These are phyloP conservation scores for Chamaecrista fasciculata DNA, from an alignment of 306 rosid genomes.

Conservation along the genomic window DNA sequence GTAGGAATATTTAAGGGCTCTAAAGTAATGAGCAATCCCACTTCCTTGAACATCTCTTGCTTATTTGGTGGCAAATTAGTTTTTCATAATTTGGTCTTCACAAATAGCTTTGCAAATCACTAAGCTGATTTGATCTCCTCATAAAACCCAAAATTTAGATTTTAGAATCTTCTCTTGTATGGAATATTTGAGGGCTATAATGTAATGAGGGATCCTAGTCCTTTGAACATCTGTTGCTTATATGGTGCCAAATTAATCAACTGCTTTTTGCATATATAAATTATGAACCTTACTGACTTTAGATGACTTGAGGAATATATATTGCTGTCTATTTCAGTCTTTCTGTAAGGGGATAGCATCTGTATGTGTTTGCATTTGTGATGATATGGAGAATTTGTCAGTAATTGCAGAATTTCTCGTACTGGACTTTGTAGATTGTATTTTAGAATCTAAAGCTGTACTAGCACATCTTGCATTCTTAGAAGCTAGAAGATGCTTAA, in stretches of 20 bases:
- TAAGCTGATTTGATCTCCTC: background rate
- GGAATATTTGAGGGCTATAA: background rate
- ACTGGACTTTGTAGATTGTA: background rate
- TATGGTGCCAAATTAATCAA: background rate
- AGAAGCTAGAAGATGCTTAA: background rate
- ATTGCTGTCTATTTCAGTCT: background rate
- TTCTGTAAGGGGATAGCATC: background rate
- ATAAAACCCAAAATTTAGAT: background rate
- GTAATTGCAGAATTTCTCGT: background rate
- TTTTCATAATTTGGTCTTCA: background rate
- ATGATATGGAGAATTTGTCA: background rate
- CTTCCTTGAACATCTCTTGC: too few species aligned
- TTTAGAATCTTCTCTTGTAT: background rate
- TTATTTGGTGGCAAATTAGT: too few species aligned
- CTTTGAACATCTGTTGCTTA: background rate
- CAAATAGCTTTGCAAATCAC: background rate
- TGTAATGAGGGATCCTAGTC: background rate
- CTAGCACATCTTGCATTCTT: background rate
- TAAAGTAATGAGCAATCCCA: too few species aligned
- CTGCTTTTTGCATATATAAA: background rate
- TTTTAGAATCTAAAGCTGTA: background rate
- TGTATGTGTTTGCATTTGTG: background rate
- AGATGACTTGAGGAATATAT: background rate
- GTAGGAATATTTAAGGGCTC: too few species aligned
- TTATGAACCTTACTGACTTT: background rate